A percentile compares a stretch with the other conserved stretches of the same genome.
phyloP scores from a whole-genome alignment of 2,329 filamentous ascomycete species.

The Fusarium drepaniforme region DNA sequence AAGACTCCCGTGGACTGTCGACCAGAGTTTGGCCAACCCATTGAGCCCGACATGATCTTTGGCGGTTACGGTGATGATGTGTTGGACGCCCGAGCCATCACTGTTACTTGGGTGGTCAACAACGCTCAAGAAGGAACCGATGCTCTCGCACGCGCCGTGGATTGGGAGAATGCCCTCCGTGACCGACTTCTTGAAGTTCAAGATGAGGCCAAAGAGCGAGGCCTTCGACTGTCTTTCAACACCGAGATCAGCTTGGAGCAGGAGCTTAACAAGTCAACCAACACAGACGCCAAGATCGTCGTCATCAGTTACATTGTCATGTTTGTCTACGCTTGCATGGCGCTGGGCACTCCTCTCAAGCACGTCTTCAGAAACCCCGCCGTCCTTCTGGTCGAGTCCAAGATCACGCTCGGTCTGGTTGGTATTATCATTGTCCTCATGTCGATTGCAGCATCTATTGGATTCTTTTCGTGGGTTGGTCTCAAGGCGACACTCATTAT shows the following conservation, averaged over 20 bases:
- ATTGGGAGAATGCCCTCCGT: constrained; percentile 88
- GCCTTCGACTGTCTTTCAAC: constrained; percentile 90
- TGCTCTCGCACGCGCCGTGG: constrained; percentile 80
- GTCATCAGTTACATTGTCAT: constrained; percentile 98
- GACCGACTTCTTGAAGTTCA: constrained; percentile 82
- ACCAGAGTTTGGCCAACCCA: constrained; percentile 88
- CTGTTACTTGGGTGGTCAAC: constrained; percentile 94
- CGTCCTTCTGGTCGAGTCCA: constrained; percentile 91
- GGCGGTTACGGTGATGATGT: constrained; percentile 82
- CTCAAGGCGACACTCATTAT: constrained; percentile 98
- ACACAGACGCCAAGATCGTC: constrained; percentile 97
- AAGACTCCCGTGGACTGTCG: constrained; percentile 86
- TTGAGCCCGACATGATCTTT: constrained; percentile 87
- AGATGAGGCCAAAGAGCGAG: constrained; percentile 80
- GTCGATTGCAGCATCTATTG: constrained; percentile 96
- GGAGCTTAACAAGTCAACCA: constrained; percentile 97
- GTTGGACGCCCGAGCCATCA: constrained; percentile 81
- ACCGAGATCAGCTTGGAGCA: constrained; percentile 96
- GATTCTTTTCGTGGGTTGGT: constrained; percentile 90
- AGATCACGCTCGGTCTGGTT: constrained; percentile 94
- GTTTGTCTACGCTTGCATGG: constrained; percentile 96
- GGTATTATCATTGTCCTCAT: constrained; percentile 97
- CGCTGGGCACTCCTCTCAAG: constrained; percentile 85
- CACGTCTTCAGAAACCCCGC: constrained; percentile 86
- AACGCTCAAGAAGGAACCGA: constrained; percentile 83